Evolutionary conservation across 2,329 filamentous ascomycete species (phyloP).

Genomic region (Fusarium sp.): DNA sequence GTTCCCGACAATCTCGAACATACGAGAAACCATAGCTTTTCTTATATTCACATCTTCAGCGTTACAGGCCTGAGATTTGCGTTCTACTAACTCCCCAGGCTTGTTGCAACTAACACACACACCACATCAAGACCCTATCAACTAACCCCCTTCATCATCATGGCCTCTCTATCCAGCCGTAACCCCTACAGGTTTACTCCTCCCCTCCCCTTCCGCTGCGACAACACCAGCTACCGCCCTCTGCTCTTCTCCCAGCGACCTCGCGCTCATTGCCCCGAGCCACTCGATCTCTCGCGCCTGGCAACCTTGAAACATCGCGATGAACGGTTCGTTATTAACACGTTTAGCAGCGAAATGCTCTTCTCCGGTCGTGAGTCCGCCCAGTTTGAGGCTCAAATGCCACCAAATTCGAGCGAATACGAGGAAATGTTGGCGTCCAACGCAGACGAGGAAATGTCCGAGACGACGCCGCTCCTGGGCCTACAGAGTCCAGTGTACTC

Average conservation of each 20-base stretch:
- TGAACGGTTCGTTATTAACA: neutral
- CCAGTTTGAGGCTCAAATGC: no score
- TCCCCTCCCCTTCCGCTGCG: conserved; percentile 24
- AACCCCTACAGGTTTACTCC: neutral
- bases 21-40: neutral
- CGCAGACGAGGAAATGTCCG: no score
- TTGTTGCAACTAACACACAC: neutral
- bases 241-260: conserved; percentile 11
- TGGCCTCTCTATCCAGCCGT: neutral
- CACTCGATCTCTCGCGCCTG: neutral
- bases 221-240: neutral
- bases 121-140: neutral
- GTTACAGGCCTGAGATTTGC: neutral
- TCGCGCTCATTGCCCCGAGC: conserved; percentile 6
- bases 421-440: no score
- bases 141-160: neutral
- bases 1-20: no score
- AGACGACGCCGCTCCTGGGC: neutral
- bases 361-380: neutral
- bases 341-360: neutral
- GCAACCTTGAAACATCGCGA: neutral
- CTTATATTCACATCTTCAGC: neutral
- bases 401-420: no score
- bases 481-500: neutral
- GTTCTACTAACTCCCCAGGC: neutral